Conservation (phyloP, 2,329 filamentous ascomycete genomes). For the Elsinoe arachidis region DNA sequence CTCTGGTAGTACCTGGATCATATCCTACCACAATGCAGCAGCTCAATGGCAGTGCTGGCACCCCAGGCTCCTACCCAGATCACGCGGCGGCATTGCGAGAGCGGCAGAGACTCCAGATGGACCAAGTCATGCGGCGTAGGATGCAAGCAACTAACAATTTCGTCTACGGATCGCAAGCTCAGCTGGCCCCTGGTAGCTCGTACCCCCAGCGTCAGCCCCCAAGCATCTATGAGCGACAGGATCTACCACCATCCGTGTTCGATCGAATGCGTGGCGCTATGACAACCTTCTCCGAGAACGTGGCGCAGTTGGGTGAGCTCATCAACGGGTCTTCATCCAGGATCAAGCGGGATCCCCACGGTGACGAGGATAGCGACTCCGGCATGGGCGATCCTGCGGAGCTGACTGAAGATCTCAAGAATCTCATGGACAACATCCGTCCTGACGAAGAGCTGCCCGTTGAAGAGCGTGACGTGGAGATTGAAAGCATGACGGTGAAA, state of each 20-base stretch:
- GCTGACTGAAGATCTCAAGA: slow-evolving; percentile 58
- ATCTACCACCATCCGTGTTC: not conserved
- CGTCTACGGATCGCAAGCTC: not conserved
- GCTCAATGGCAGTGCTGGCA: not conserved
- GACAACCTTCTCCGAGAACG: not conserved
- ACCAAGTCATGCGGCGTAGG: too few relatives aligned
- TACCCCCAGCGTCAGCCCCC: not conserved
- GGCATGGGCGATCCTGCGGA: slow-evolving; percentile 38
- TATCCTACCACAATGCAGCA: not conserved
- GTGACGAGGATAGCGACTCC: slow-evolving; percentile 23
- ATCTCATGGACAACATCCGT: slow-evolving; percentile 62
- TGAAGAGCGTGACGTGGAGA: slow-evolving; percentile 58
- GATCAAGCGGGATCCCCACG: slow-evolving; percentile 7
- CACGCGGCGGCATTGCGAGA: too few relatives aligned
- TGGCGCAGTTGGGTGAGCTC: not conserved
- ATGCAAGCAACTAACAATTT: not conserved
- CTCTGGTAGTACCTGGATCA: not conserved
- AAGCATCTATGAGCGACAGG: slow-evolving; percentile 6
- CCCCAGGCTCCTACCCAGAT: too few relatives aligned
- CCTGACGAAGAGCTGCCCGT: slow-evolving; percentile 50
- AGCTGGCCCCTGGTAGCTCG: not conserved
- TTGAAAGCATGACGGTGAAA: slow-evolving; percentile 55
- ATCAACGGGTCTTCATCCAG: not conserved
- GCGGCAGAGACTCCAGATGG: too few relatives aligned
- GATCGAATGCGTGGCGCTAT: not conserved